Conservation (phyloP, 306 rosid genomes). For the Corylus americana region DNA sequence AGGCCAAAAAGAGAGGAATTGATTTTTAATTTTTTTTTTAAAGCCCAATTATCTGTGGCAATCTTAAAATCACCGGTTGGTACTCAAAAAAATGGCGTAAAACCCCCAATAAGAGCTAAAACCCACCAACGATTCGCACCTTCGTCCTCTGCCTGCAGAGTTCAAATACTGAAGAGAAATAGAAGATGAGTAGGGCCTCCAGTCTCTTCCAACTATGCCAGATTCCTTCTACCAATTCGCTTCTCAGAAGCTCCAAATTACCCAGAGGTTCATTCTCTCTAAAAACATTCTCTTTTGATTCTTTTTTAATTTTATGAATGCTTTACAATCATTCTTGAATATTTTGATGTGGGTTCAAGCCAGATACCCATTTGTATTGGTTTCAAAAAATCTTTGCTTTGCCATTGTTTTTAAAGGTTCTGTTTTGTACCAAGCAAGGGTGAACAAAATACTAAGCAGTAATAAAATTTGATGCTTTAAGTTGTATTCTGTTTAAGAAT, state of each 20-base stretch:
- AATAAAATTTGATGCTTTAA: neutral
- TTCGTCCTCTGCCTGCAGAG: neutral
- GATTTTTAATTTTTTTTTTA: no score
- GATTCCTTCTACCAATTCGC: slow-evolving; percentile 41
- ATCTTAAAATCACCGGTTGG: neutral
- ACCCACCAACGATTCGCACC: neutral
- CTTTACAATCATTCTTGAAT: neutral
- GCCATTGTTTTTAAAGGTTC: neutral
- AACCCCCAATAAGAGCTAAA: neutral
- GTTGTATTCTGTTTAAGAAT: neutral
- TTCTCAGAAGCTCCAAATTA: slow-evolving; percentile 31
- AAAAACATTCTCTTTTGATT: neutral
- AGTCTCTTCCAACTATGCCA: slow-evolving; percentile 58
- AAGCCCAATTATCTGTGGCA: no score
- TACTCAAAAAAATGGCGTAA: neutral
- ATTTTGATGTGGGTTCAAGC: neutral
- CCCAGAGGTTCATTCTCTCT: slow-evolving; percentile 42
- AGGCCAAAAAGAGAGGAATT: no score
- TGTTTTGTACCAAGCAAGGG: neutral
- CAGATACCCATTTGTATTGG: neutral
- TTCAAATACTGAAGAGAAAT: neutral
- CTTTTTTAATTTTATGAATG: neutral
- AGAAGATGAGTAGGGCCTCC: slow-evolving; percentile 55
- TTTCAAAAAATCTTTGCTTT: neutral
- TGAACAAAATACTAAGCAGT: neutral